Percentiles rank a stretch among this genome's conserved stretches.
phyloP scores from a whole-genome alignment of 306 rosid genomes.

The Cucumis cinereus region DNA sequence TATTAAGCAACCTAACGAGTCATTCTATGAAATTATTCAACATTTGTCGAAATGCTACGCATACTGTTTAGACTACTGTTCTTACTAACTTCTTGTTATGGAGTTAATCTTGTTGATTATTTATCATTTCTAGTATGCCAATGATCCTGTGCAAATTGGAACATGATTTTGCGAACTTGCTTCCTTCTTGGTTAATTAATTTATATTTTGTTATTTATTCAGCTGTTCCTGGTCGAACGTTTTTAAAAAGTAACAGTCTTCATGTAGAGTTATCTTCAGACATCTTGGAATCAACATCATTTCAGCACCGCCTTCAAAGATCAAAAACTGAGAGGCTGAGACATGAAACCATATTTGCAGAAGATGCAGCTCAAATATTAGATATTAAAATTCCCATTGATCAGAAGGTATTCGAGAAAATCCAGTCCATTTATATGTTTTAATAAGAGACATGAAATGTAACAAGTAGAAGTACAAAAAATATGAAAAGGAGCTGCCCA shows the following conservation, averaged over 20 bases:
- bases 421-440: not conserved
- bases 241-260: slow-evolving; percentile 32
- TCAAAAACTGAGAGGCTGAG: slow-evolving; percentile 60
- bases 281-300: slow-evolving; percentile 22
- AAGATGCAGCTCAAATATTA: slow-evolving; percentile 72
- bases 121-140: not conserved
- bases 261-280: slow-evolving; percentile 33
- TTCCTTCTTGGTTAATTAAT: not conserved
- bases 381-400: slow-evolving; percentile 43
- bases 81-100: not conserved
- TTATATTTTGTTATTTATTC: not conserved
- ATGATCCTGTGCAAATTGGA: not conserved
- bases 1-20: not conserved
- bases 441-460: not conserved
- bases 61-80: not conserved
- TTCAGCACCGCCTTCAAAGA: slow-evolving; percentile 49
- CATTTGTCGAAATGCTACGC: not conserved
- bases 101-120: not conserved
- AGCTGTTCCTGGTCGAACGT: slow-evolving; percentile 36
- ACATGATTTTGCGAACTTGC: not conserved
- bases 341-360: slow-evolving; percentile 30
- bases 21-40: not conserved
- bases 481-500: not conserved
- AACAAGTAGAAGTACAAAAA: not conserved
- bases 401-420: slow-evolving; percentile 40